Evolutionary conservation across 106 monocot genomes (phyloP).

Genomic region (Chionographis japonica): DNA sequence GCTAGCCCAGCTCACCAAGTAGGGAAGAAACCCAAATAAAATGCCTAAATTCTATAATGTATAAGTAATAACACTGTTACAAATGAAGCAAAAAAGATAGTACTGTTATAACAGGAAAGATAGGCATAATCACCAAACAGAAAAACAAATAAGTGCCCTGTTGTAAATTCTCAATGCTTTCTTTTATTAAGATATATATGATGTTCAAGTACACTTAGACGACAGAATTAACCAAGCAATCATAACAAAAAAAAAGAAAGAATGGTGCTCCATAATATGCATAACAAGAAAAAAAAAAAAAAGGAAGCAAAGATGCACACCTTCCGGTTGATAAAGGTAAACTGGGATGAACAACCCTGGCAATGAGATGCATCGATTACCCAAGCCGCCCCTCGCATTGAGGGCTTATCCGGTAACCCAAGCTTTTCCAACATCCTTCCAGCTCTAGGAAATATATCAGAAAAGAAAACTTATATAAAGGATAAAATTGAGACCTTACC

Average conservation of each 20-base stretch:
- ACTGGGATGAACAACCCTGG: conserved; percentile 83
- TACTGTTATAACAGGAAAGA: too few relatives aligned
- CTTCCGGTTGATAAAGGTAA: conserved; percentile 91
- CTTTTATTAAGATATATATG: too few relatives aligned
- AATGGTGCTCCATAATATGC: neutral
- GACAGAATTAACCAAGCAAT: neutral
- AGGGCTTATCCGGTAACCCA: conserved; percentile 85
- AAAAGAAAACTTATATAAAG: neutral
- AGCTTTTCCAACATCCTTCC: conserved; percentile 84
- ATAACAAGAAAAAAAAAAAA: neutral
- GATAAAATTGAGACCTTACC: too few relatives aligned
- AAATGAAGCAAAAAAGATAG: too few relatives aligned
- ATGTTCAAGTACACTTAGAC: too few relatives aligned
- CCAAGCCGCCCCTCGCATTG: conserved; percentile 78
- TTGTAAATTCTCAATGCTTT: too few relatives aligned
- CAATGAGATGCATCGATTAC: conserved; percentile 91
- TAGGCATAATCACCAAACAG: too few relatives aligned
- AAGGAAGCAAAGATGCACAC: conserved; percentile 11
- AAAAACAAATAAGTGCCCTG: too few relatives aligned
- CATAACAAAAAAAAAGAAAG: neutral
- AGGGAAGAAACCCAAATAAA: too few relatives aligned
- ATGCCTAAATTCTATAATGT: too few relatives aligned
- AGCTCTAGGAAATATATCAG: neutral
- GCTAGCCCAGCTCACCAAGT: too few relatives aligned
- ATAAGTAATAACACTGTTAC: too few relatives aligned